phyloP scores from a whole-genome alignment of 331 rosid genomes.

The Malus hybrid region DNA sequence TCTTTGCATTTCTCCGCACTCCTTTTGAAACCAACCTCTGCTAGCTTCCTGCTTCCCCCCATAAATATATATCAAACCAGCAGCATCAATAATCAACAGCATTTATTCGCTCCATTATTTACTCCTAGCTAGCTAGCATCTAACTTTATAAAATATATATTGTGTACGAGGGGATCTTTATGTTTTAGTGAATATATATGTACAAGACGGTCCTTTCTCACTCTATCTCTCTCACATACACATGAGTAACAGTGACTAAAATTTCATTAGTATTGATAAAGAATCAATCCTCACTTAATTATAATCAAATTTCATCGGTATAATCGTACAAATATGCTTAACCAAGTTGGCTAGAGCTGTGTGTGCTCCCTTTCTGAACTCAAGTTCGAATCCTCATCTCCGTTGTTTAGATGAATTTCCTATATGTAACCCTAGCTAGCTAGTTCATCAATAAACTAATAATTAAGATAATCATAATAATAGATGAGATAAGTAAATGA shows the following conservation, averaged over 20 bases:
- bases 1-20: constrained; percentile 86
- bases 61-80: constrained; percentile 19
- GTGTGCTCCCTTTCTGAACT: background rate
- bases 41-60: constrained; percentile 66
- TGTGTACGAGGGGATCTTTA: background rate
- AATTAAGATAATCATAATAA: background rate
- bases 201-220: too few species aligned
- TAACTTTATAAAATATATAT: background rate
- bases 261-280: background rate
- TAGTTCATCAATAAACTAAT: background rate
- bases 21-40: constrained; percentile 72
- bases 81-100: constrained; percentile 12
- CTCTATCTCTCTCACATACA: background rate
- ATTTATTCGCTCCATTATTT: constrained; percentile 11
- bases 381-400: background rate
- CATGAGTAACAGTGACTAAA: background rate
- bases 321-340: background rate
- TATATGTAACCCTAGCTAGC: background rate
- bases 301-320: background rate
- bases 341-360: background rate
- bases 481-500: background rate
- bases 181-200: constrained; percentile 2
- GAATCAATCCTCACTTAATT: background rate
- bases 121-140: background rate
- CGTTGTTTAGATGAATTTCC: background rate